Percentiles rank a stretch among this genome's conserved stretches.
These are phyloP conservation scores for Blastomyces emzantsi DNA, from an alignment of 2,329 filamentous ascomycete species.

Conservation along the genomic window DNA sequence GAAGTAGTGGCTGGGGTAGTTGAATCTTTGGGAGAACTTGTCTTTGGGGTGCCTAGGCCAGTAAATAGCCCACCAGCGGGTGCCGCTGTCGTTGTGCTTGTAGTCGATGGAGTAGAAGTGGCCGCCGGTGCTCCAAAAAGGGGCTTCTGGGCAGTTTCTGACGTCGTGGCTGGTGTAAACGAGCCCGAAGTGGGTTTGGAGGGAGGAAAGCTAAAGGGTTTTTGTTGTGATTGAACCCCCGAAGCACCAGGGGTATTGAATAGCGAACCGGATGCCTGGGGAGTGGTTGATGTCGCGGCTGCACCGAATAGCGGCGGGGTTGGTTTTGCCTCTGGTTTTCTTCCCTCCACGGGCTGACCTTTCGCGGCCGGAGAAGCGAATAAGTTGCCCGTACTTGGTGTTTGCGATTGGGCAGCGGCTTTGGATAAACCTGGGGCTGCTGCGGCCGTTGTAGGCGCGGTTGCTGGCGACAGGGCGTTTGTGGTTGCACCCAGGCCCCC, in stretches of 20 bases:
- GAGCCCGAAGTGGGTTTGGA: slow-evolving; percentile 8
- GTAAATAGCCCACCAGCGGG: slow-evolving; percentile 23
- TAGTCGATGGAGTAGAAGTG: slow-evolving; percentile 10
- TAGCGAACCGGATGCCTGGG: slow-evolving; percentile 14
- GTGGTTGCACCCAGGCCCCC: slow-evolving; percentile 9
- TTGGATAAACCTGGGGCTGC: slow-evolving; percentile 19
- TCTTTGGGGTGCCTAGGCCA: slow-evolving; percentile 22
- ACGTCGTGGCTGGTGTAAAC: slow-evolving; percentile 22
- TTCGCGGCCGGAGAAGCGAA: slow-evolving; percentile 17
- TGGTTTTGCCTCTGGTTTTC: slow-evolving; percentile 10
- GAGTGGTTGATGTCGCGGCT: slow-evolving; percentile 16
- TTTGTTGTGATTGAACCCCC: slow-evolving; percentile 9
- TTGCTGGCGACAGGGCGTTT: slow-evolving; percentile 22
- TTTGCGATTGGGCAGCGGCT: slow-evolving; percentile 26
- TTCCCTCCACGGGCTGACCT: slow-evolving; percentile 3
- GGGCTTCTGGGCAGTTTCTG: slow-evolving; percentile 19
- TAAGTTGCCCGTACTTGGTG: slow-evolving; percentile 22
- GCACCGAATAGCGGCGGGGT: slow-evolving; percentile 13
- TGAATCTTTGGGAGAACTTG: slow-evolving; percentile 19
- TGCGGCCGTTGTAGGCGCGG: slow-evolving; percentile 17
- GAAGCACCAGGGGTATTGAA: slow-evolving; percentile 9
- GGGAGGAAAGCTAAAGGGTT: slow-evolving; percentile 7
- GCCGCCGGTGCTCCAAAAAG: slow-evolving; percentile 8
- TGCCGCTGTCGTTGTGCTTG: slow-evolving; percentile 15
- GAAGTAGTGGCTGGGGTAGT: slow-evolving; percentile 24